Conservation (phyloP, 2,329 filamentous ascomycete species). For the Monosporascus sp. region DNA sequence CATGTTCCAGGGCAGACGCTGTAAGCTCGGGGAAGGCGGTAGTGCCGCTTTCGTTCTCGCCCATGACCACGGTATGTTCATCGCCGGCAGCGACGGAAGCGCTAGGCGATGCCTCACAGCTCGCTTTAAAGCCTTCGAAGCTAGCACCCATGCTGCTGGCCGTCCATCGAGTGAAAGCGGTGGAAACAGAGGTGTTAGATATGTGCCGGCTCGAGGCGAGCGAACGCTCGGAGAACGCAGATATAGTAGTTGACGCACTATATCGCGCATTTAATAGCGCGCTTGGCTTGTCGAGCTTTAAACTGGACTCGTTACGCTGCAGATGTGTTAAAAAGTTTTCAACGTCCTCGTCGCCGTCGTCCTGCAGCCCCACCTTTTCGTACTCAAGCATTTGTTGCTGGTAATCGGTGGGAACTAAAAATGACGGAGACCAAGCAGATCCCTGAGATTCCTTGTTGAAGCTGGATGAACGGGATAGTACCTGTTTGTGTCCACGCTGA, state of each 20-base stretch:
- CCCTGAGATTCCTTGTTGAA: slow-evolving; percentile 53
- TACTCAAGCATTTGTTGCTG: slow-evolving; percentile 47
- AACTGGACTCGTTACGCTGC: slow-evolving; percentile 24
- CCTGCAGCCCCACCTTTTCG: slow-evolving; percentile 26
- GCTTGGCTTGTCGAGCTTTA: slow-evolving; percentile 28
- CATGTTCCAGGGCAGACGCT: slow-evolving; percentile 6
- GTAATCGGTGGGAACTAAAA: slow-evolving; percentile 58
- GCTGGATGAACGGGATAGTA: slow-evolving; percentile 44
- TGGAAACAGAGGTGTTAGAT: slow-evolving; percentile 49
- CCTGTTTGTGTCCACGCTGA: slow-evolving; percentile 31
- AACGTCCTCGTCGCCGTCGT: slow-evolving; percentile 28
- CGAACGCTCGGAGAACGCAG: slow-evolving; percentile 41
- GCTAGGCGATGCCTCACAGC: slow-evolving; percentile 10
- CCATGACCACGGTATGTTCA: slow-evolving; percentile 7
- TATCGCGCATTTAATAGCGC: slow-evolving; percentile 38
- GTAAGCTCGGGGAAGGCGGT: slow-evolving; percentile 3
- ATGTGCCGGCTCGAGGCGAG: slow-evolving; percentile 44
- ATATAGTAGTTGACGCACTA: slow-evolving; percentile 52
- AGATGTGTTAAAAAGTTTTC: slow-evolving; percentile 17
- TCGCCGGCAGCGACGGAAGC: slow-evolving; percentile 9
- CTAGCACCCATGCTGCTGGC: slow-evolving; percentile 43
- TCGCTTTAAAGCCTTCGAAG: slow-evolving; percentile 24
- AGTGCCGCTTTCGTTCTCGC: slow-evolving; percentile 6
- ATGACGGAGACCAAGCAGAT: slow-evolving; percentile 54
- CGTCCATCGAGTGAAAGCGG: slow-evolving; percentile 49